Conservation (phyloP, 306 rosid genomes). For the Vigna mungo region DNA sequence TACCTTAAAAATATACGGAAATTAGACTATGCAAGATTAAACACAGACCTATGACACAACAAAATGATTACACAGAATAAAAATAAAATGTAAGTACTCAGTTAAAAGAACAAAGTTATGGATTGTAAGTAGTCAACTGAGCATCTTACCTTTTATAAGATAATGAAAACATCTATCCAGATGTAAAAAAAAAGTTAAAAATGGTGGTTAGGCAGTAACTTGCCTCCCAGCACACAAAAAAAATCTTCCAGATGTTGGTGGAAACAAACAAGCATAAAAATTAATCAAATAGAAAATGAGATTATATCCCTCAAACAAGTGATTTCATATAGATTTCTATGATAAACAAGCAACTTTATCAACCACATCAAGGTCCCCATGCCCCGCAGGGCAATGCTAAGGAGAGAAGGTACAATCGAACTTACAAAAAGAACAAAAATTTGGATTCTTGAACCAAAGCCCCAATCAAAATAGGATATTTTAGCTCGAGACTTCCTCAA, state of each 20-base stretch:
- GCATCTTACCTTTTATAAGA: conserved; percentile 8
- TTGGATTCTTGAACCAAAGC: conserved; percentile 39
- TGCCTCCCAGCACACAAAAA: conserved; percentile 21
- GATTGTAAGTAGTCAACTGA: neutral
- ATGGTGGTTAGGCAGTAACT: conserved; percentile 3
- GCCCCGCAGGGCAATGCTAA: neutral
- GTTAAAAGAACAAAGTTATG: conserved; percentile 19
- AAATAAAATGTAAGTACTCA: neutral
- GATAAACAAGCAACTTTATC: conserved; percentile 10
- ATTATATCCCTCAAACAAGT: conserved; percentile 16
- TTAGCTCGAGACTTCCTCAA: conserved; percentile 23
- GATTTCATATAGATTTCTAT: neutral
- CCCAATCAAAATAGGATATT: conserved; percentile 26
- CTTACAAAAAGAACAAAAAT: conserved; percentile 35
- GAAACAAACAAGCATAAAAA: neutral
- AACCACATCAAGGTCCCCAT: conserved; percentile 25
- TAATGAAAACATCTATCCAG: neutral
- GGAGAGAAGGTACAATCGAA: conserved; percentile 35
- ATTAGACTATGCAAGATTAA: conserved; percentile 18
- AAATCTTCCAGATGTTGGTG: neutral
- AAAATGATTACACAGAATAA: neutral
- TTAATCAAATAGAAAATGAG: neutral
- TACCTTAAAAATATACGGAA: neutral
- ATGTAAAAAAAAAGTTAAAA: neutral
- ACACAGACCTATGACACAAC: conserved; percentile 1